Evolutionary conservation across 2,329 filamentous ascomycete species (phyloP).

Genomic region (Cyclaneusma minus): DNA sequence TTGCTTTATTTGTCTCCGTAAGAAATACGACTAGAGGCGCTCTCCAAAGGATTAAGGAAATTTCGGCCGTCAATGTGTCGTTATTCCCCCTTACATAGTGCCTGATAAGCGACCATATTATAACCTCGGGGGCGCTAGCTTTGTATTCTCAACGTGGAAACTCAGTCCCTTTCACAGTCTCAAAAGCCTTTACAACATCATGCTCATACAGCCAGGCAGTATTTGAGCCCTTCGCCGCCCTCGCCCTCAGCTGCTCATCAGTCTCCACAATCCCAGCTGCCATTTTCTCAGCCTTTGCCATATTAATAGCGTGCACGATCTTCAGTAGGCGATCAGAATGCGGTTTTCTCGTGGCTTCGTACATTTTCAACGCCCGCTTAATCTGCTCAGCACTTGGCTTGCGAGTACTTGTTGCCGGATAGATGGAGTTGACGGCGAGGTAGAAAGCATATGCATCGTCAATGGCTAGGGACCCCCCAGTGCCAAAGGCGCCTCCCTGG

Average conservation of each 20-base stretch:
- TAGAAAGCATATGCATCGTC: slow-evolving; percentile 22
- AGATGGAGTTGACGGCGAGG: slow-evolving; percentile 7
- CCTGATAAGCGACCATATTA: too few species aligned
- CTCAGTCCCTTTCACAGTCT: too few species aligned
- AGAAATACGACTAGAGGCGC: too few species aligned
- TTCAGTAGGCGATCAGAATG: slow-evolving; percentile 18
- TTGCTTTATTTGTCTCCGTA: too few species aligned
- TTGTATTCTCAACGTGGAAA: too few species aligned
- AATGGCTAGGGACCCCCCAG: slow-evolving; percentile 22
- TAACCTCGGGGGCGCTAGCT: too few species aligned
- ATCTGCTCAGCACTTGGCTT: slow-evolving; percentile 8
- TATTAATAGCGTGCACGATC: slow-evolving; percentile 7
- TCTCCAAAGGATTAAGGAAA: too few species aligned
- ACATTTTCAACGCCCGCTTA: slow-evolving; percentile 16
- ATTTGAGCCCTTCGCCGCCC: slow-evolving; percentile 36
- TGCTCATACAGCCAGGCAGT: slow-evolving; percentile 15
- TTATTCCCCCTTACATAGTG: too few species aligned
- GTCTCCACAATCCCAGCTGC: slow-evolving; percentile 8
- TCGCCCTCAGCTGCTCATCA: slow-evolving; percentile 19
- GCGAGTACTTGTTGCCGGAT: slow-evolving; percentile 4
- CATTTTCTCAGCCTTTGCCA: slow-evolving; percentile 6
- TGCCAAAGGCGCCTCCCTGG: slow-evolving; percentile 22
- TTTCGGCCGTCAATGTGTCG: too few species aligned
- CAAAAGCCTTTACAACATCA: slow-evolving; percentile 13
- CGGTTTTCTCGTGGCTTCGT: slow-evolving; percentile 19